A percentile compares a stretch with the other conserved stretches of the same genome.
phyloP scores from a whole-genome alignment of 768 basidiomycete species.

The Psilocybe azurescens region DNA sequence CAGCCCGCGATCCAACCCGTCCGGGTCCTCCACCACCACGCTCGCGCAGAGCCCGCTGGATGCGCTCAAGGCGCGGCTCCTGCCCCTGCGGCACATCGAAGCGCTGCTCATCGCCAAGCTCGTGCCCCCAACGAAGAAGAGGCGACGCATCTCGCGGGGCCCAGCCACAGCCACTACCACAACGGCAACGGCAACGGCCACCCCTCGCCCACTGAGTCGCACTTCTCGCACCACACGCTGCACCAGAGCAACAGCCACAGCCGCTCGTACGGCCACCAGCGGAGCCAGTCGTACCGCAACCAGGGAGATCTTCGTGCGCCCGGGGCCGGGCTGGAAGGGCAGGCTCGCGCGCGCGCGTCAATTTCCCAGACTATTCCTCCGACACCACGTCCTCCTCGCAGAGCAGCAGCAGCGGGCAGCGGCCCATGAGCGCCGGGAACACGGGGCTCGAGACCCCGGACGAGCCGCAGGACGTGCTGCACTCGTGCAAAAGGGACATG shows the following conservation, averaged over 20 bases:
- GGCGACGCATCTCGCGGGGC: constrained; percentile 44
- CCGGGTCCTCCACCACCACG: constrained; percentile 25
- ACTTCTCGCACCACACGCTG: constrained; percentile 17
- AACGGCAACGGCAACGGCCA: constrained; percentile 4
- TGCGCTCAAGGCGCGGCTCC: constrained; percentile 63
- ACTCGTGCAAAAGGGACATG: constrained; percentile 69
- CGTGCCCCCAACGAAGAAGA: constrained; percentile 72
- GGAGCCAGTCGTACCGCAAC: constrained; percentile 32
- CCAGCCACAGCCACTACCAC: constrained; percentile 19
- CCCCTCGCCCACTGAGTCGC: constrained; percentile 26
- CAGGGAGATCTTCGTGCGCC: constrained; percentile 66
- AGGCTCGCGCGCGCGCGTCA: constrained; percentile 51
- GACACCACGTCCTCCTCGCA: constrained; percentile 8
- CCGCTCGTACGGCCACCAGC: constrained; percentile 19
- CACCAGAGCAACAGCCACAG: constrained; percentile 3
- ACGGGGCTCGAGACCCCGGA: constrained; percentile 53
- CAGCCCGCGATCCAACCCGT: constrained; percentile 27
- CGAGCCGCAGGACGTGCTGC: constrained; percentile 64
- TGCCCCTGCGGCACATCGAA: constrained; percentile 74
- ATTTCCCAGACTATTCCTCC: constrained; percentile 28
- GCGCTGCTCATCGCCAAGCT: constrained; percentile 71
- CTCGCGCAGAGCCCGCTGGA: constrained; percentile 47
- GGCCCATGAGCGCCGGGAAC: constrained; percentile 50
- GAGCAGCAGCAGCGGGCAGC: constrained; percentile 20
- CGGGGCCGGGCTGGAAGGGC: constrained; percentile 71